phyloP scores from a whole-genome alignment of 495 filamentous ascomycete species.

The Podospora comata region DNA sequence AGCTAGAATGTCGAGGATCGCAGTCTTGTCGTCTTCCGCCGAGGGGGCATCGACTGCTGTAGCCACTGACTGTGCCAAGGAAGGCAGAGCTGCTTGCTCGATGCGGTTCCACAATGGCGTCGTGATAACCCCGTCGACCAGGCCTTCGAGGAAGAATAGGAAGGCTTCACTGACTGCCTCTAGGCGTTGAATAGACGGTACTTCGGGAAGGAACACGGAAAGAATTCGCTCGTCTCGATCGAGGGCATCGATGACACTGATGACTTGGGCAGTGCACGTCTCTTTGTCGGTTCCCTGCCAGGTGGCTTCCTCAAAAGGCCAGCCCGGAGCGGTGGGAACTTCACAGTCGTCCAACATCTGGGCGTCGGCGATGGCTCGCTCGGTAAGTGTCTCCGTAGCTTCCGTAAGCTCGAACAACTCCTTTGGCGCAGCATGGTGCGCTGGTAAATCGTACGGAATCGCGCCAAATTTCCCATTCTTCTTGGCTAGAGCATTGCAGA shows the following conservation, averaged over 20 bases:
- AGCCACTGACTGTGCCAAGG: not conserved
- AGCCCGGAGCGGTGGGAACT: constrained; percentile 55
- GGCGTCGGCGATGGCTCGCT: constrained; percentile 76
- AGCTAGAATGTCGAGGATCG: constrained; percentile 70
- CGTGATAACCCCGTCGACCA: constrained; percentile 74
- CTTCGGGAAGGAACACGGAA: constrained; percentile 56
- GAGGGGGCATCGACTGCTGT: not conserved
- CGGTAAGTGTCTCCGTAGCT: constrained; percentile 68
- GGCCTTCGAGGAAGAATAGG: constrained; percentile 63
- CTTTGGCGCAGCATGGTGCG: constrained; percentile 57
- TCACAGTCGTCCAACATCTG: constrained; percentile 70
- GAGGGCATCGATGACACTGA: constrained; percentile 60
- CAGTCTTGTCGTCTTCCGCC: constrained; percentile 62
- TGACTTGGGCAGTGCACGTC: constrained; percentile 29
- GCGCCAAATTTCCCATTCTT: constrained; percentile 30
- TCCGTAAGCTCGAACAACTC: constrained; percentile 89
- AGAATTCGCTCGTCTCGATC: constrained; percentile 62
- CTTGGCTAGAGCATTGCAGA: constrained; percentile 27
- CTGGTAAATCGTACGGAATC: constrained; percentile 45
- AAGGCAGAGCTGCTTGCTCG: constrained; percentile 54
- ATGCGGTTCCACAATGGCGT: constrained; percentile 65
- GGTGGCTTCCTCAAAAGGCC: constrained; percentile 66
- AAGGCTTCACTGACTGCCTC: constrained; percentile 68
- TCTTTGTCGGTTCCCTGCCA: constrained; percentile 35
- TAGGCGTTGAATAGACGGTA: constrained; percentile 58